Percentiles rank a stretch among this genome's conserved stretches.
Conservation (phyloP, 768 basidiomycete genomes). For the Pleurotus tuoliensis region DNA sequence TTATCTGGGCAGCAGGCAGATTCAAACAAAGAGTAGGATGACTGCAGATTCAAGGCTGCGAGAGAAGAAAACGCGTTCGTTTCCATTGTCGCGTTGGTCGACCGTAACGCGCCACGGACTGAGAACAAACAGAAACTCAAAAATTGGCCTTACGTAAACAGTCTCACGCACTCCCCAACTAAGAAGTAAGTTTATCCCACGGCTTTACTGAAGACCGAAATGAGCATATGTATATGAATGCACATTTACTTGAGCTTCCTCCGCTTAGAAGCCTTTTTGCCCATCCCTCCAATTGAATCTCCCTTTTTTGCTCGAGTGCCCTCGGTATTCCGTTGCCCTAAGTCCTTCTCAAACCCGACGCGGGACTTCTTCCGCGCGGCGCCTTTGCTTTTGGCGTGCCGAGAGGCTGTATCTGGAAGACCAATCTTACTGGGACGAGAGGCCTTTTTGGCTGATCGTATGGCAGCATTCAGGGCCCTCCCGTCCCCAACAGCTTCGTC, state of each 20-base stretch:
- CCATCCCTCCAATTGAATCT: conserved; percentile 48
- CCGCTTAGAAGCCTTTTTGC: conserved; percentile 12
- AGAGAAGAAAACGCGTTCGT: conserved; percentile 52
- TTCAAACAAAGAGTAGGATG: conserved; percentile 51
- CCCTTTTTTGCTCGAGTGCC: conserved; percentile 65
- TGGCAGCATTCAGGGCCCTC: conserved; percentile 62
- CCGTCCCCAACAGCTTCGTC: conserved; percentile 61
- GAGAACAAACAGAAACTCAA: background rate
- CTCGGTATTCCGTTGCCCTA: conserved; percentile 48
- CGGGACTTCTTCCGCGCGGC: conserved; percentile 31
- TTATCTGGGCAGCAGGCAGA: conserved; percentile 85
- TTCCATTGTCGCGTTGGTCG: conserved; percentile 26
- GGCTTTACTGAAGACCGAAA: background rate
- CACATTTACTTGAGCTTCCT: conserved; percentile 1
- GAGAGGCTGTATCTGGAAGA: conserved; percentile 33
- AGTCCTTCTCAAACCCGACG: conserved; percentile 53
- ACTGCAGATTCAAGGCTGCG: conserved; percentile 52
- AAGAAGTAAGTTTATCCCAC: background rate
- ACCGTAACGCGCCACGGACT: background rate
- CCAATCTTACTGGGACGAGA: conserved; percentile 74
- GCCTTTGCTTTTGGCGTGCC: conserved; percentile 25
- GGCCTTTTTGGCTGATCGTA: conserved; percentile 85
- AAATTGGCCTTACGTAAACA: background rate
- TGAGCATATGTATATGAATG: background rate
- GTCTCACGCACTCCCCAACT: background rate